Base-by-base conservation (phyloP, 257 asterid genomes). In the Cordia subcordata region DNA sequence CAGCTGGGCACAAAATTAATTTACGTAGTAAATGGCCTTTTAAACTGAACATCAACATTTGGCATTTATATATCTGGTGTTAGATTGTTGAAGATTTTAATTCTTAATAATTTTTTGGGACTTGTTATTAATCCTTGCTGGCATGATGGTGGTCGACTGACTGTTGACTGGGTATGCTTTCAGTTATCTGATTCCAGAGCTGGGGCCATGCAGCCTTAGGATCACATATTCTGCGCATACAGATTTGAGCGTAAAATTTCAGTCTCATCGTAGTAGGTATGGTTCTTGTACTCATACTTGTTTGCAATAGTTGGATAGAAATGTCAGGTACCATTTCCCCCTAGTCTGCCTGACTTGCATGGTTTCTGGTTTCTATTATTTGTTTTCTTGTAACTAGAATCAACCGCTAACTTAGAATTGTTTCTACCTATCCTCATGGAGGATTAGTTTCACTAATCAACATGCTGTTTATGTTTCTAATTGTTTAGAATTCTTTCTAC, bases 211-310 rank as follows among this genome's bases (percentile, higher is more conserved):
- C 72, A 67, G 91, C 40, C 92, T 91, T 57, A 79, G 81, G 75
- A 91, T 91, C 65, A 87, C 95, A 17, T 91, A 85, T 72, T 91
- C 98, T 46, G 98, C 96, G 11, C 98, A 91, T 71, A 91, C 96
- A 45, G 98, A 91, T 69, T 80, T 91, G 79, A 91, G 87, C 20
- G 98, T 91, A 53, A 91, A 91, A 74, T 91, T 91, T 72, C 96
- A 88, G 82, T 83, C 94, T 67, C 95, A 91, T 68, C 96, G 96
- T 63, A 58, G 70, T 69, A 68, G 73, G 70, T 63, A 58, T 11
- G 18, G 21, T 49, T 32, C 12, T 42, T 42, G 15, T 42, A 11
- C 12, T 42, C 10, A 8, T 42, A 11, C 47, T 42, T 42, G 47
- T 10, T 27, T 27, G 35, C 35, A 27, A 27, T 3, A 27, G 6